These are phyloP conservation scores for Lodderomyces oxycetoniae DNA, from an alignment of 1,139 yeast genomes.

Conservation along the genomic window DNA sequence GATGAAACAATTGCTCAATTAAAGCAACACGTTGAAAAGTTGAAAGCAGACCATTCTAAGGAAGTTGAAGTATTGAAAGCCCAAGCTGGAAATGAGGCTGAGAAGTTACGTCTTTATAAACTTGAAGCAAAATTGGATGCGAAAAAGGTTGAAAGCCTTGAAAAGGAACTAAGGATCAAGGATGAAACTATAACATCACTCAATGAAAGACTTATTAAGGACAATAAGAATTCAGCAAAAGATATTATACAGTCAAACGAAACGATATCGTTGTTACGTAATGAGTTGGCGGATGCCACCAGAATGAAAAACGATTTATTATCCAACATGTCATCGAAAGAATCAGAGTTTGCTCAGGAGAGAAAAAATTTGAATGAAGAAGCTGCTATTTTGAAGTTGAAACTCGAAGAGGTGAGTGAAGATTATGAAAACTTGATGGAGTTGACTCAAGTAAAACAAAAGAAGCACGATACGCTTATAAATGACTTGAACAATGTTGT, in stretches of 20 bases:
- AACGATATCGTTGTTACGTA: conserved; percentile 21
- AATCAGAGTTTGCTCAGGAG: conserved; percentile 53
- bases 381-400: conserved; percentile 34
- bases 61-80: conserved; percentile 7
- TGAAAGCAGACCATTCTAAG: conserved; percentile 8
- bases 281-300: conserved; percentile 28
- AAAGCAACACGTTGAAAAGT: conserved; percentile 7
- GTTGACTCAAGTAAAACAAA: conserved; percentile 27
- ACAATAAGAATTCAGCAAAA: conserved; percentile 1
- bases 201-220: no score
- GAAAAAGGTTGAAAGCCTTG: conserved; percentile 22
- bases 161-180: conserved; percentile 23
- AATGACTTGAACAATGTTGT: conserved; percentile 26
- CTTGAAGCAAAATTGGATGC: conserved; percentile 22
- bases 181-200: conserved; percentile 22
- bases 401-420: conserved; percentile 35
- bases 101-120: conserved; percentile 11
- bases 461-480: conserved; percentile 26
- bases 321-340: conserved; percentile 64
- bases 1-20: conserved; percentile 9
- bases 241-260: conserved; percentile 13
- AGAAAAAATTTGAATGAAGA: conserved; percentile 47
- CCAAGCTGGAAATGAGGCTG: conserved; percentile 7
- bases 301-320: conserved; percentile 56
- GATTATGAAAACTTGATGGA: conserved; percentile 53